Percentiles rank a stretch among this genome's conserved stretches.
Conservation (phyloP, 1,284 basidiomycete genomes). For the Phellinidium pouzarii region DNA sequence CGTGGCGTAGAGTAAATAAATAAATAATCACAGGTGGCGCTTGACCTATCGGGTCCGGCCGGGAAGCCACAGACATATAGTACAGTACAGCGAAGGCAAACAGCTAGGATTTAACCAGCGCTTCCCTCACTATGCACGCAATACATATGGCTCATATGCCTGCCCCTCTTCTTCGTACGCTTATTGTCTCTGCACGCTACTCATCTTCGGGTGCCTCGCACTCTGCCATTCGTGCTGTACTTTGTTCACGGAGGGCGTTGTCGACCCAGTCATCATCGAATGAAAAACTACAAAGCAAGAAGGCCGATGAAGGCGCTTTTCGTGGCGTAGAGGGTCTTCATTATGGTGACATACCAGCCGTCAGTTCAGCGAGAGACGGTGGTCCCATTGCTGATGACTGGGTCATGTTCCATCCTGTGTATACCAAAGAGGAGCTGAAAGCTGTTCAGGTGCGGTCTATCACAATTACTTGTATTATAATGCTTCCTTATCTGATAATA, state of each 20-base stretch:
- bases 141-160: not conserved
- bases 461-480: not conserved
- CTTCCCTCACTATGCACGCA: not conserved
- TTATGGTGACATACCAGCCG: constrained; percentile 12
- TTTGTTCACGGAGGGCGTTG: constrained; percentile 1
- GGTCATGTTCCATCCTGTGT: constrained; percentile 81
- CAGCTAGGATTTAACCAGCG: not conserved
- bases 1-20: not conserved
- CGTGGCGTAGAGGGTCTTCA: constrained; percentile 17
- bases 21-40: not conserved
- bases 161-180: constrained; percentile 3
- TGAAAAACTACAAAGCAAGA: constrained; percentile 3
- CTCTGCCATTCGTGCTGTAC: not conserved
- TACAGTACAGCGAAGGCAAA: not conserved
- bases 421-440: constrained; percentile 71
- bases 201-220: not conserved
- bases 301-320: constrained; percentile 9
- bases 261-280: not conserved
- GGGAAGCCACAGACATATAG: not conserved
- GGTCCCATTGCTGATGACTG: constrained; percentile 57
- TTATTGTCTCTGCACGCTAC: constrained; percentile 7
- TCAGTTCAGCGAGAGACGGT: not conserved
- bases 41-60: not conserved
- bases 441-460: constrained; percentile 57
- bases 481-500: not conserved